Base-by-base conservation (phyloP, 306 rosid genomes). In the Senna tora region DNA sequence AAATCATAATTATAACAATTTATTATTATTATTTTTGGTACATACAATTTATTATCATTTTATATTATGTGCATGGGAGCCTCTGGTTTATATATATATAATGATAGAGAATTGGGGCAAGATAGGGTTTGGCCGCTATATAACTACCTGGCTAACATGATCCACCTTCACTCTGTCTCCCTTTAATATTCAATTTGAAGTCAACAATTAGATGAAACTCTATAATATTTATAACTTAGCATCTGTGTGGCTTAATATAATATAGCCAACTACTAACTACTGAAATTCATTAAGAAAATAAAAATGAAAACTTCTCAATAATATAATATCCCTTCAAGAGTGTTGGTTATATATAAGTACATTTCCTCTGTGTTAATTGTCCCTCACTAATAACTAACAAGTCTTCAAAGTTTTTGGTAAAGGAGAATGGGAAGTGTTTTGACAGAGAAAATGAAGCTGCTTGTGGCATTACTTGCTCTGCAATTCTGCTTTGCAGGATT, bases 401-500 rank as follows among this genome's bases (percentile, higher is more conserved):
- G 55, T 72, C 54, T 50, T 66, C 46, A 39, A 60, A 59, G 69
- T 14, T n/a, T n/a, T n/a, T 30, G 51, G 8, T 20, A 14, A 34
- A 71, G 36, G 66, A 56, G 60, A 82, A 86, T 84, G 86, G 78
- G 51, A 38, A 30, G 61, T 12, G 15, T 82, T 22, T 30, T 79
- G 65, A 76, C 84, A 54, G 86, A 87, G 36, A 89, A 89, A 77
- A 66, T 73, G 71, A 85, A 85, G 75, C 90, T 89, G 58, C 69
- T 87, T 75, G 76, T 75, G 65, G 90, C 87, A 65, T 66, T 89
- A 59, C 67, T 87, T 69, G 69, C 70, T 56, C 75, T 87, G 61
- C 96, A 89, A 56, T 67, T 89, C 22, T 81, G 90, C 78, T 89
- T 77, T 89, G 85, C 96, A 69, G 96, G 96, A 55, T 87, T 81